Evolutionary conservation across 805 yeast species (phyloP).

Genomic region (Monosporozyma siamensis): DNA sequence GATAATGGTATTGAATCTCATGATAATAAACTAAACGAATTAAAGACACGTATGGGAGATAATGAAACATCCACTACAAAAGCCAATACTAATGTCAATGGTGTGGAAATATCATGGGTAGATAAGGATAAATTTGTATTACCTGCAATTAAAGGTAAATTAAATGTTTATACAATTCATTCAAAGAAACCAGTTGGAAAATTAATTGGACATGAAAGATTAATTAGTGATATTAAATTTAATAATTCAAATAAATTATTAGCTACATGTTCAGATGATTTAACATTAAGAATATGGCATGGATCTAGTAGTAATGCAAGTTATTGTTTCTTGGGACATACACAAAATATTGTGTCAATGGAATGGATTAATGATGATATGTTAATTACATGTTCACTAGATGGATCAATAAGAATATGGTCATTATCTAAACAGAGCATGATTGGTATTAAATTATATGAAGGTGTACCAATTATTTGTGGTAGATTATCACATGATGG

Average conservation of each 20-base stretch:
- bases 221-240: constrained; percentile 48
- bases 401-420: constrained; percentile 66
- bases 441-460: constrained; percentile 29
- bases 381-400: constrained; percentile 53
- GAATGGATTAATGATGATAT: constrained; percentile 42
- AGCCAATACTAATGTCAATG: constrained; percentile 12
- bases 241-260: constrained; percentile 44
- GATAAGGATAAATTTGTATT: constrained; percentile 58
- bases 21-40: constrained; percentile 32
- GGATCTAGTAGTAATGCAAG: constrained; percentile 48
- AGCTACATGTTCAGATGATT: constrained; percentile 74
- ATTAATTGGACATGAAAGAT: constrained; percentile 55
- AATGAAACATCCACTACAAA: too few species aligned
- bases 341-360: constrained; percentile 46
- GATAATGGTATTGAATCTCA: constrained; percentile 26
- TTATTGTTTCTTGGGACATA: constrained; percentile 43
- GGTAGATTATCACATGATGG: constrained; percentile 45
- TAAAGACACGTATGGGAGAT: constrained; percentile 1
- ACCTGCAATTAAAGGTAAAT: constrained; percentile 49
- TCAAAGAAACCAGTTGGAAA: constrained; percentile 41
- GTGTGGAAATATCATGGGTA: constrained; percentile 66
- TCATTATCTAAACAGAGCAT: constrained; percentile 31
- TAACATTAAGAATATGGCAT: constrained; percentile 64
- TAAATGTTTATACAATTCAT: constrained; percentile 46
- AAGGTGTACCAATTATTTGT: constrained; percentile 47